A percentile compares a stretch with the other conserved stretches of the same genome.
Evolutionary conservation across 768 basidiomycete species (phyloP).

Genomic region (Nidula microcarpa): DNA sequence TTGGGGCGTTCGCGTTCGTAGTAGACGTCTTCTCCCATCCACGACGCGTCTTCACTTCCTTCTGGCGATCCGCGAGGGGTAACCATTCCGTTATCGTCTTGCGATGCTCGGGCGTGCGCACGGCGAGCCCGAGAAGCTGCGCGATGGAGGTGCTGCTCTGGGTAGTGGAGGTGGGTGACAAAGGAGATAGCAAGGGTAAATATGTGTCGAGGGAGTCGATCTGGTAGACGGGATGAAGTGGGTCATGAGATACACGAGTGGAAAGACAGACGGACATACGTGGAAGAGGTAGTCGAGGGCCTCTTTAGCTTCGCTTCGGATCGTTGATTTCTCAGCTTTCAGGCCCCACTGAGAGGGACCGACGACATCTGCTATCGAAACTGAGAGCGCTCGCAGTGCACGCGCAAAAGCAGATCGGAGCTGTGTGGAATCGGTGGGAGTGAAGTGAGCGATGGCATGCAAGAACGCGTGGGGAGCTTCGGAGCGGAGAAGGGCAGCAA

Average conservation of each 20-base stretch:
- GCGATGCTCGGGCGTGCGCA: conserved; percentile 50
- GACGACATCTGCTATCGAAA: conserved; percentile 61
- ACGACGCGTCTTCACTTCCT: conserved; percentile 54
- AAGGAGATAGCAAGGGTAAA: conserved; percentile 61
- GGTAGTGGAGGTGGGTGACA: conserved; percentile 26
- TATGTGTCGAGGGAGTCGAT: conserved; percentile 61
- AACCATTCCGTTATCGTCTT: conserved; percentile 56
- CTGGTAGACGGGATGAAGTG: conserved; percentile 21
- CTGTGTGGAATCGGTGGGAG: conserved; percentile 27
- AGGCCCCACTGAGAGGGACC: conserved; percentile 73
- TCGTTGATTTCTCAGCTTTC: conserved; percentile 33
- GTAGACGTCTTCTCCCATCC: conserved; percentile 71
- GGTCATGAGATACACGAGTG: background rate
- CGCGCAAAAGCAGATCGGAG: conserved; percentile 61
- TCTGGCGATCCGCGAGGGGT: conserved; percentile 51
- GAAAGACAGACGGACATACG: conserved; percentile 26
- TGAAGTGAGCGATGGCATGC: conserved; percentile 53
- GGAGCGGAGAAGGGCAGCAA: conserved; percentile 51
- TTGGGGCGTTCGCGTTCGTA: conserved; percentile 30
- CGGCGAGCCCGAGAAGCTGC: conserved; percentile 50
- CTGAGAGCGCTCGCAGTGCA: conserved; percentile 55
- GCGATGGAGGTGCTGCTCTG: conserved; percentile 49
- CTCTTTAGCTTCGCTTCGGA: conserved; percentile 48
- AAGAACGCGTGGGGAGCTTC: conserved; percentile 61
- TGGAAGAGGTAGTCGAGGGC: conserved; percentile 61